Base-by-base conservation (phyloP, 352 stramenopile genomes). In the Globisporangium cederbergense region DNA sequence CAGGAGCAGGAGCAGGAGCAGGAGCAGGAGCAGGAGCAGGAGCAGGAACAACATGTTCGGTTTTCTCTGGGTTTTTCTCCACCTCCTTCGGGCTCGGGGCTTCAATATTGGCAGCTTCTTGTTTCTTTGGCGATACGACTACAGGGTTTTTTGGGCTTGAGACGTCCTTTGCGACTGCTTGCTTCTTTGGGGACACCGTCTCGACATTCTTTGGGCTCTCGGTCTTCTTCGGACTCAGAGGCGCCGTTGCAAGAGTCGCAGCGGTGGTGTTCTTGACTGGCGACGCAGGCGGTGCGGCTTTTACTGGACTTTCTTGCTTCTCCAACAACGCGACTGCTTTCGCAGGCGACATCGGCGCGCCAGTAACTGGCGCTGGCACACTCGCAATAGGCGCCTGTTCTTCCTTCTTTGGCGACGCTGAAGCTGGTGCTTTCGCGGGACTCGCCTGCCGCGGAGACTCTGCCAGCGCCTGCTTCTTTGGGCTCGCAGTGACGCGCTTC, bases 291-390 rank as follows among this genome's bases (percentile, higher is more conserved):
- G 32, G 30, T 32, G 51, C 20, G 4, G 51, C 25, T 42, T 65
- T 56, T 25, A 51, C 63, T 52, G 56, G 40, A 4, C 60, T 57
- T 43, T 71, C 68, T 10, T 52, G 58, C 43, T 76, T 71, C 59
- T 76, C 81, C 4, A 66, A 68, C 0, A 59, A 72, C 46, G 64
- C 64, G 8, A 57, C 25, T 7, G 58, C 32, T 30, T 74, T 70
- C 49, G 67, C 65, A 5, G 65, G 45, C 4, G 61, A 58, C 36
- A 43, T 20, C 3, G 54, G 46, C 11, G 49, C 25, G 25, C 36
- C 11, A 56, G 10, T 32, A 40, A 38, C 22, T 55, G 47, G 47
- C 3, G 34, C 30, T 47, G 40, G 3, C 46, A 45, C 58, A 47
- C 25, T 34, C 46, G 16, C 18, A 13, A 8, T 5, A 38, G 28